A percentile compares a stretch with the other conserved stretches of the same genome.
These are phyloP conservation scores for Populus hybrid DNA, from an alignment of 441 rosid genomes.

Conservation along the genomic window DNA sequence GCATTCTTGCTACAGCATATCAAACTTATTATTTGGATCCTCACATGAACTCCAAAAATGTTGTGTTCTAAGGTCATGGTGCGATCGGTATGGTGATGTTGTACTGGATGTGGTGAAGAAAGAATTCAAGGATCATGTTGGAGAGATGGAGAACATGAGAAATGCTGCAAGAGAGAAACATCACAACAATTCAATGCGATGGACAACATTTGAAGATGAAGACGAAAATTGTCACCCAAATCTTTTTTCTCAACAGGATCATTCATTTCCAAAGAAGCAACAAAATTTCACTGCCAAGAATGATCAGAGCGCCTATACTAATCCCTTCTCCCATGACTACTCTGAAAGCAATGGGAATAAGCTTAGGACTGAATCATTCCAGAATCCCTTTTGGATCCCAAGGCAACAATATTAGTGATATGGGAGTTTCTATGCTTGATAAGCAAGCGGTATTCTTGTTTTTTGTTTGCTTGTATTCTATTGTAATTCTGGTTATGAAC, in stretches of 20 bases:
- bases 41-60: not conserved
- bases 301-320: not conserved
- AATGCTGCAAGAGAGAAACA: constrained; percentile 43
- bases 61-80: constrained; percentile 53
- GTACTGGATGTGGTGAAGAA: constrained; percentile 73
- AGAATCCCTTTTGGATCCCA: constrained; percentile 50
- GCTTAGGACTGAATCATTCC: constrained; percentile 24
- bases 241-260: constrained; percentile 33
- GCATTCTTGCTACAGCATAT: not conserved
- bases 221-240: constrained; percentile 59
- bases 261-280: not conserved
- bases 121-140: constrained; percentile 71
- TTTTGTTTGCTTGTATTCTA: not conserved
- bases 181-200: constrained; percentile 33
- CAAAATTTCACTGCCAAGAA: not conserved
- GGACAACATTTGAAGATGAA: constrained; percentile 60
- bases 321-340: constrained; percentile 25
- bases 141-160: constrained; percentile 62
- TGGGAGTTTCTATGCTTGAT: constrained; percentile 17
- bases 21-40: not conserved
- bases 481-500: not conserved
- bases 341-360: constrained; percentile 13
- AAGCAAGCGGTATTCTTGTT: not conserved
- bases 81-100: constrained; percentile 62
- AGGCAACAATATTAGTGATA: constrained; percentile 4